phyloP scores from a whole-genome alignment of 768 basidiomycete genomes.

The Kondoa malvinella region DNA sequence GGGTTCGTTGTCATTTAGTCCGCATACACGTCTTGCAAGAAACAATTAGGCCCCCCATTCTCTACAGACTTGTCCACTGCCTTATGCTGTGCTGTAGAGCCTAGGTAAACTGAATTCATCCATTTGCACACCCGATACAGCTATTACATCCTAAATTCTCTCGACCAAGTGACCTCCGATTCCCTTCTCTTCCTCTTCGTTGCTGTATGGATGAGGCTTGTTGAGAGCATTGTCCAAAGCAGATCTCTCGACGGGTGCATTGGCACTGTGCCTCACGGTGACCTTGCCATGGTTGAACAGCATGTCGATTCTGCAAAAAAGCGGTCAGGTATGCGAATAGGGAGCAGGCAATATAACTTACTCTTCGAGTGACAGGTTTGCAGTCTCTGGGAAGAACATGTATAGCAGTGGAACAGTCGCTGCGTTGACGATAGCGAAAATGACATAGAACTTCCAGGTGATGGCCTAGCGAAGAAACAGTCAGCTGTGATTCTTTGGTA shows the following conservation, averaged over 20 bases:
- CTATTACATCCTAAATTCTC: background rate
- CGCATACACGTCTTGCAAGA: too few relatives aligned
- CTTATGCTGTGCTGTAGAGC: background rate
- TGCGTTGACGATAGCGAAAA: constrained; percentile 20
- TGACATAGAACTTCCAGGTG: constrained; percentile 21
- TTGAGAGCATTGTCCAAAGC: background rate
- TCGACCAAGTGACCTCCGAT: background rate
- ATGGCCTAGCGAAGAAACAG: constrained; percentile 5
- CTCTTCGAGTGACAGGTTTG: constrained; percentile 20
- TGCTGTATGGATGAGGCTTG: background rate
- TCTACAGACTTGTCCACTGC: background rate
- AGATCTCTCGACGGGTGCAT: background rate
- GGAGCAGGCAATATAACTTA: background rate
- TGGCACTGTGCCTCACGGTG: constrained; percentile 10
- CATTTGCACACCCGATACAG: background rate
- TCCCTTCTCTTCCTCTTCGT: background rate
- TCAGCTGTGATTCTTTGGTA: background rate
- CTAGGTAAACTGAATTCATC: background rate
- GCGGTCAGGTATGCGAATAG: background rate
- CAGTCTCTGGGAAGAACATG: constrained; percentile 23
- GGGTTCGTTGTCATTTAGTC: too few relatives aligned
- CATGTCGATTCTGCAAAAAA: constrained; percentile 20
- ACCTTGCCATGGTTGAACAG: constrained; percentile 23
- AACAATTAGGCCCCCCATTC: too few relatives aligned
- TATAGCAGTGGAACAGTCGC: constrained; percentile 17